Conservation (phyloP, 2,329 filamentous ascomycete species). For the Acephala macrosclerotiorum region DNA sequence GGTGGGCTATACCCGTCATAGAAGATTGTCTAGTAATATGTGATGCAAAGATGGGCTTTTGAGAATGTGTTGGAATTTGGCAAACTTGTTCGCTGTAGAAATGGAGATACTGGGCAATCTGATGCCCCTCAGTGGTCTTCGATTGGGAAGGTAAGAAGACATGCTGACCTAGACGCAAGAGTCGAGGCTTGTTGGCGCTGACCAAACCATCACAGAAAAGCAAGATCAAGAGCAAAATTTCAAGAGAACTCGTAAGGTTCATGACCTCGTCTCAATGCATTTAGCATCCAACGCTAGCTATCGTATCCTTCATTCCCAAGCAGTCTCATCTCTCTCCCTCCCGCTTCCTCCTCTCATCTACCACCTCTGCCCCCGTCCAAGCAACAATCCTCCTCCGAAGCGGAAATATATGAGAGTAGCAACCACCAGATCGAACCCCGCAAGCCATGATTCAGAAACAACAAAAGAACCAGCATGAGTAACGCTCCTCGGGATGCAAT, state of each 20-base stretch:
- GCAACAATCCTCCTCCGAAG: background rate
- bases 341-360: background rate
- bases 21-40: no score
- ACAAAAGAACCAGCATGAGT: background rate
- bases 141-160: no score
- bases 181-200: no score
- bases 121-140: no score
- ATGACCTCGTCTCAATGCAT: conserved; percentile 5
- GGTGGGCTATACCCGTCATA: no score
- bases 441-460: conserved; percentile 5
- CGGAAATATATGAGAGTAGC: background rate
- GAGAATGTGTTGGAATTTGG: no score
- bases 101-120: no score
- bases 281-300: background rate
- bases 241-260: conserved; percentile 6
- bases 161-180: no score
- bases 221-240: background rate
- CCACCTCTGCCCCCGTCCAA: background rate
- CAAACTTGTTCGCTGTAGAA: no score
- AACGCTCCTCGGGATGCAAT: conserved; percentile 1
- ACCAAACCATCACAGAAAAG: no score
- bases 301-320: background rate
- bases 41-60: no score
- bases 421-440: background rate
- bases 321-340: background rate